Evolutionary conservation across 1,284 basidiomycete genomes (phyloP).

Genomic region (Hypsizygus ulmarius): DNA sequence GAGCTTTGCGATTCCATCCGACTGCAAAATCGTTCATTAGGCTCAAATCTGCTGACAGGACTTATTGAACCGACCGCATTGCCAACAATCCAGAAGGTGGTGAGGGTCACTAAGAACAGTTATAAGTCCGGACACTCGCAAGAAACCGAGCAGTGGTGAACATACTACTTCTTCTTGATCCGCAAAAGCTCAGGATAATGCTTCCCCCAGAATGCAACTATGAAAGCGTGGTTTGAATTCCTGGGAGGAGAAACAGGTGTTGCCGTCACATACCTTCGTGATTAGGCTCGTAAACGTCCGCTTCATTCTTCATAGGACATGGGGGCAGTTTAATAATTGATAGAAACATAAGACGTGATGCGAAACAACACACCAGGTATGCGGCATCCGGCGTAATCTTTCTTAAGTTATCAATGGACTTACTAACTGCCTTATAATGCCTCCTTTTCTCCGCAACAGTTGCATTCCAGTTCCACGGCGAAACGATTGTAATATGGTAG

Average conservation of each 20-base stretch:
- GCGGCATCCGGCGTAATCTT: constrained; percentile 48
- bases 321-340: constrained; percentile 1
- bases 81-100: constrained; percentile 56
- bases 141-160: constrained; percentile 7
- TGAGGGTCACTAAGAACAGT: constrained; percentile 44
- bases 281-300: constrained; percentile 54
- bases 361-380: constrained; percentile 37
- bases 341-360: constrained; percentile 3
- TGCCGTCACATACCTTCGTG: constrained; percentile 36
- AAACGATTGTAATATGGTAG: constrained; percentile 44
- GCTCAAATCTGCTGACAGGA: neutral
- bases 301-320: constrained; percentile 46
- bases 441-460: constrained; percentile 35
- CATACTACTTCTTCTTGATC: constrained; percentile 58
- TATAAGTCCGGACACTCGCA: constrained; percentile 4
- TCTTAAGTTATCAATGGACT: constrained; percentile 39
- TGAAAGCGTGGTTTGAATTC: neutral
- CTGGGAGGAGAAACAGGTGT: neutral
- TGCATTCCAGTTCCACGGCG: constrained; percentile 42
- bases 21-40: constrained; percentile 20
- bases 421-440: constrained; percentile 34
- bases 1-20: constrained; percentile 29
- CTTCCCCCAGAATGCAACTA: constrained; percentile 52
- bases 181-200: constrained; percentile 46
- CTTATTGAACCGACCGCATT: constrained; percentile 44